A percentile compares a stretch with the other conserved stretches of the same genome.
phyloP scores from a whole-genome alignment of 805 yeast species.

The Saccharomyces kudriavzevii region DNA sequence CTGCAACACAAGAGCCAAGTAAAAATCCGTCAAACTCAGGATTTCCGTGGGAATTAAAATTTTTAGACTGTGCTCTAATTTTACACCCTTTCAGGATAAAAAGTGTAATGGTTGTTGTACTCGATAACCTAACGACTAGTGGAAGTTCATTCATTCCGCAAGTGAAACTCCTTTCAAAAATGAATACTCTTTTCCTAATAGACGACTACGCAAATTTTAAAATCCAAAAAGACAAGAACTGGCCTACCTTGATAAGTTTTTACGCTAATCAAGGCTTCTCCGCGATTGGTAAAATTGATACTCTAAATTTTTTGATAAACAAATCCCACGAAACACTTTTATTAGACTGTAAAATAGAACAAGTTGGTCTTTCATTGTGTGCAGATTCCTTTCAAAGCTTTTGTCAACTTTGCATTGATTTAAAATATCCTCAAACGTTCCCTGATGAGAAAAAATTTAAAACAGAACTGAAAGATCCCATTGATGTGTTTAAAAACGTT shows the following conservation, averaged over 20 bases:
- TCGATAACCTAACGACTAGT: constrained; percentile 46
- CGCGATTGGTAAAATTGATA: constrained; percentile 17
- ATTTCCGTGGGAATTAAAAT: constrained; percentile 17
- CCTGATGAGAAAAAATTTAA: constrained; percentile 54
- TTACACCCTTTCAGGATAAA: constrained; percentile 60
- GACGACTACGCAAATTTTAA: constrained; percentile 46
- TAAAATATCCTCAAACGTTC: constrained; percentile 59
- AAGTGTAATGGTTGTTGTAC: constrained; percentile 41
- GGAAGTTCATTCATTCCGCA: constrained; percentile 29
- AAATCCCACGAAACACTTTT: constrained; percentile 16
- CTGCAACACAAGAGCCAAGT: not conserved
- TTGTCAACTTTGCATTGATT: constrained; percentile 56
- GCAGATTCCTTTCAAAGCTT: constrained; percentile 80
- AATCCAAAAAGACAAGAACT: not conserved
- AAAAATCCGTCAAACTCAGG: not conserved
- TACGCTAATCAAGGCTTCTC: constrained; percentile 25
- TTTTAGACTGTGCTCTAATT: constrained; percentile 50
- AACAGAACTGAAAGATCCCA: constrained; percentile 18
- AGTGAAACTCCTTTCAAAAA: constrained; percentile 41
- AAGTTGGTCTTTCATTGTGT: constrained; percentile 49
- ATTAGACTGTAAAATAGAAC: constrained; percentile 42
- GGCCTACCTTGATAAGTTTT: constrained; percentile 9
- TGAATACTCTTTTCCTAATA: constrained; percentile 45
- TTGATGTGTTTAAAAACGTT: constrained; percentile 37
- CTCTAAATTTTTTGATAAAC: constrained; percentile 1